Percentiles rank a stretch among this genome's conserved stretches.
These are phyloP conservation scores for Globisporangium nunn DNA, from an alignment of 352 stramenopile genomes.

Conservation along the genomic window DNA sequence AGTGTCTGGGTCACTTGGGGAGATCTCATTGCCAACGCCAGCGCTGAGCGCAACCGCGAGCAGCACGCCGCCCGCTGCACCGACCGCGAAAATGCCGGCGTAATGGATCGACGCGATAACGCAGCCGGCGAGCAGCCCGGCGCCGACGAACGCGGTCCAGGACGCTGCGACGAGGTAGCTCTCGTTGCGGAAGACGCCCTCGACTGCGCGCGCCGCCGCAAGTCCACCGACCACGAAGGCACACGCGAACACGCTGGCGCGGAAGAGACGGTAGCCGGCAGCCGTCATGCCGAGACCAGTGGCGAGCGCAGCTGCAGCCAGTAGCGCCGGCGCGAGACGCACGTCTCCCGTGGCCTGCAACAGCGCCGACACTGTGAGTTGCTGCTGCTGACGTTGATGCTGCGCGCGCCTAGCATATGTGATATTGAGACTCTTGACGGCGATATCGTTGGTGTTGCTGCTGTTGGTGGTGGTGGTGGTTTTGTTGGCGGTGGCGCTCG, in stretches of 20 bases:
- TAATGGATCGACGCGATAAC: constrained; percentile 46
- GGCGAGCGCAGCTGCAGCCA: constrained; percentile 32
- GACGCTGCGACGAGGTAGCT: constrained; percentile 44
- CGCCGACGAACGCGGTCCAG: constrained; percentile 66
- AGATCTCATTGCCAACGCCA: constrained; percentile 45
- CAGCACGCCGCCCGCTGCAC: constrained; percentile 42
- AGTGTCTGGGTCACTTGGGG: constrained; percentile 40
- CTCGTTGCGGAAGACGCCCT: constrained; percentile 45
- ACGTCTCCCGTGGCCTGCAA: constrained; percentile 8
- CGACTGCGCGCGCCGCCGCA: constrained; percentile 37
- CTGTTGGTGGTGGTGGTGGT: too few relatives aligned
- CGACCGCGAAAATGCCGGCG: constrained; percentile 48
- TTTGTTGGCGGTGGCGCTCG: too few relatives aligned
- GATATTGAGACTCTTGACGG: too few relatives aligned
- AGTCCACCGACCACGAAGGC: constrained; percentile 55
- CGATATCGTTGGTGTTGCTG: too few relatives aligned
- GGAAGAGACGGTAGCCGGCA: constrained; percentile 57
- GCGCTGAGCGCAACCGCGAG: constrained; percentile 56
- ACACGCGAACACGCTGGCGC: constrained; percentile 43
- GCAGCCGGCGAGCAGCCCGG: constrained; percentile 43
- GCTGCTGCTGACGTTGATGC: background rate
- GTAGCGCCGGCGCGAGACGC: constrained; percentile 27
- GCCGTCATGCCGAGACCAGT: constrained; percentile 36
- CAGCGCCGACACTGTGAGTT: constrained; percentile 6
- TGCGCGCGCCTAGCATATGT: too few relatives aligned